Evolutionary conservation across 306 rosid species (phyloP), one percentile per base, ranked within the genome.

Genomic region (Chamaecrista fasciculata): DNA sequence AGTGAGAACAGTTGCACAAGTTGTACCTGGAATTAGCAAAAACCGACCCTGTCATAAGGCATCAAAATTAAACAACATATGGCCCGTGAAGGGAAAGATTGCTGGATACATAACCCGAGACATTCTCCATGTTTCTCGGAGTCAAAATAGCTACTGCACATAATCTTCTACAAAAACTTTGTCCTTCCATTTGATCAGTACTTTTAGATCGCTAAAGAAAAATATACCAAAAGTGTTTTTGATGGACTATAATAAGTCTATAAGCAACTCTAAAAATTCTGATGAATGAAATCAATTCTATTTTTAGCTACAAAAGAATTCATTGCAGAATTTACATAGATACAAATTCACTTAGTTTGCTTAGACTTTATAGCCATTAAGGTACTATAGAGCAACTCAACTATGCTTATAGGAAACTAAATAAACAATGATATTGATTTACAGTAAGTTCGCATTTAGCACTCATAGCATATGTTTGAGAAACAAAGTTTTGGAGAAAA

Each of bases 1-100:
- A 53, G 96, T 86, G 73, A 94, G 74, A 76, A 94, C 92, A 57
- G 97, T 88, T 49, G 98, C 97, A 86, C 97, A 90, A 36, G 98
- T 94, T 61, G 98, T 94, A 79, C 97, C 98, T 94, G 87, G 51
- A 79, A 75, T 31, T 64, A 80, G 42, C 83, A 69, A 63, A 52
- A 34, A 57, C 8, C 40, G 71, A 10, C 60, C 28, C 31, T 28
- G 66, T 48, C 34, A 15, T 42, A 72, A 55, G 4, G 37, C 11
- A 55, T 42, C 67, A 56, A 11, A 34, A 24, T 33, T 1, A 6
- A 28, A 11, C 16, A 47, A 33, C 8, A 2, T 36, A 18, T 51
- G 8, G 21, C 25, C 48, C 57, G 43, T 36, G 50, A 42, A 28
- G 26, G 53, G 12, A 33, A 69, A 47, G 56, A 21, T 47, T 67